Conservation (phyloP, 1,284 basidiomycete species). For the Leucoagaricus sp. region DNA sequence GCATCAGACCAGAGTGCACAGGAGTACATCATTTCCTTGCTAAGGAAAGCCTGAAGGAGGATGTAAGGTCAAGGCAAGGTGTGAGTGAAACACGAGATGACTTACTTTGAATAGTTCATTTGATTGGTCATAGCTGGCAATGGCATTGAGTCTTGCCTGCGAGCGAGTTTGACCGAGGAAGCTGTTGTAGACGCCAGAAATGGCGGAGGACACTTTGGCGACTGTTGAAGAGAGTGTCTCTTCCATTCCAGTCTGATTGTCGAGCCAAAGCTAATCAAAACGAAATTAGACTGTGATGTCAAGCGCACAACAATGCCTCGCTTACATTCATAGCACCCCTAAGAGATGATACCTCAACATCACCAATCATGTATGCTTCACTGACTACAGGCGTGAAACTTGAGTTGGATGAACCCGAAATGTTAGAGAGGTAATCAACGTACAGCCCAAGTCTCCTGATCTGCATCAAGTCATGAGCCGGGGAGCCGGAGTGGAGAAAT, state of each 20-base stretch:
- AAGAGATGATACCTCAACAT: slow-evolving; percentile 74
- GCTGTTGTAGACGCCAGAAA: slow-evolving; percentile 77
- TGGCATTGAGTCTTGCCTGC: slow-evolving; percentile 80
- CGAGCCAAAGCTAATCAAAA: slow-evolving; percentile 72
- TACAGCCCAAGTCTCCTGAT: slow-evolving; percentile 75
- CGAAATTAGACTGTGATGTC: slow-evolving; percentile 23
- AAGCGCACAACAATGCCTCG: slow-evolving; percentile 21
- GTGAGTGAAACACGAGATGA: slow-evolving; percentile 10
- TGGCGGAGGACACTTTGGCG: slow-evolving; percentile 62
- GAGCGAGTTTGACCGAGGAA: slow-evolving; percentile 80
- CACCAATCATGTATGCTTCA: slow-evolving; percentile 87
- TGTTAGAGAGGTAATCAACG: slow-evolving; percentile 28
- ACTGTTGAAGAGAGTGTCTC: slow-evolving; percentile 65
- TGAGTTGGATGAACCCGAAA: slow-evolving; percentile 15
- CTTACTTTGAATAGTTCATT: slow-evolving; percentile 76
- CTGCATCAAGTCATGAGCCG: slow-evolving; percentile 33
- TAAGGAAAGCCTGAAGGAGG: slow-evolving; percentile 68
- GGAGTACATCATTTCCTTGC: slow-evolving; percentile 92
- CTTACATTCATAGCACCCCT: slow-evolving; percentile 78
- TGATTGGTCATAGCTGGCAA: slow-evolving; percentile 89
- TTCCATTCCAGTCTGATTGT: slow-evolving; percentile 75
- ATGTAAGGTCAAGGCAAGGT: slow-evolving; percentile 11
- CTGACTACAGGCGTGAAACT: slow-evolving; percentile 56
- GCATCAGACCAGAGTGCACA: slow-evolving; percentile 79
- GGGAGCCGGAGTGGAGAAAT: slow-evolving; percentile 16